Evolutionary conservation across 768 basidiomycete genomes (phyloP).

Genomic region (Dioszegia crocea): DNA sequence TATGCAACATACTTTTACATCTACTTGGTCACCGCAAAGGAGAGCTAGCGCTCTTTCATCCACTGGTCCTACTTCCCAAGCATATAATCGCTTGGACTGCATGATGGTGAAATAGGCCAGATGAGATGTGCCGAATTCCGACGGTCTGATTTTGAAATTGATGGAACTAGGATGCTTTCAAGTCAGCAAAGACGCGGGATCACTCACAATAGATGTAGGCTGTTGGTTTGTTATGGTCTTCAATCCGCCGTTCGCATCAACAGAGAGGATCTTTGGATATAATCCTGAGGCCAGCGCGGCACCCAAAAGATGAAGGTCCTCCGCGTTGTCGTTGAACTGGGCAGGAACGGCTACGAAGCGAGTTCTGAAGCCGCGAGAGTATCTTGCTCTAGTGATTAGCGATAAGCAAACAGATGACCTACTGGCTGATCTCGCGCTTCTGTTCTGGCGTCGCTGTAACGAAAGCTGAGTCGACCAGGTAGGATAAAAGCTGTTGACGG

Average conservation of each 20-base stretch:
- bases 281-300: conserved; percentile 80
- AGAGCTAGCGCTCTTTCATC: conserved; percentile 77
- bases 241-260: conserved; percentile 67
- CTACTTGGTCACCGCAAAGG: conserved; percentile 76
- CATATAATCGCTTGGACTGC: conserved; percentile 74
- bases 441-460: conserved; percentile 65
- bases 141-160: conserved; percentile 68
- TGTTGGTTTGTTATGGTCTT: conserved; percentile 80
- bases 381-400: conserved; percentile 59
- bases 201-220: conserved; percentile 58
- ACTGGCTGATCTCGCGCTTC: conserved; percentile 69
- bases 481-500: conserved; percentile 82
- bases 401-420: conserved; percentile 13
- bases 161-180: conserved; percentile 78
- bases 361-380: conserved; percentile 62
- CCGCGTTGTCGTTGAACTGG: conserved; percentile 63
- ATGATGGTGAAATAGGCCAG: conserved; percentile 84
- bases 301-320: conserved; percentile 64
- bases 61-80: conserved; percentile 85
- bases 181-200: background rate
- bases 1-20: conserved; percentile 65
- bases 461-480: conserved; percentile 83
- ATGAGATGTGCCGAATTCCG: conserved; percentile 70
- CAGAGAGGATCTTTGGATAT: conserved; percentile 79
- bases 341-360: conserved; percentile 72